Evolutionary conservation across 108 stramenopile species (phyloP).

Genomic region (Licmophora abbreviata): DNA sequence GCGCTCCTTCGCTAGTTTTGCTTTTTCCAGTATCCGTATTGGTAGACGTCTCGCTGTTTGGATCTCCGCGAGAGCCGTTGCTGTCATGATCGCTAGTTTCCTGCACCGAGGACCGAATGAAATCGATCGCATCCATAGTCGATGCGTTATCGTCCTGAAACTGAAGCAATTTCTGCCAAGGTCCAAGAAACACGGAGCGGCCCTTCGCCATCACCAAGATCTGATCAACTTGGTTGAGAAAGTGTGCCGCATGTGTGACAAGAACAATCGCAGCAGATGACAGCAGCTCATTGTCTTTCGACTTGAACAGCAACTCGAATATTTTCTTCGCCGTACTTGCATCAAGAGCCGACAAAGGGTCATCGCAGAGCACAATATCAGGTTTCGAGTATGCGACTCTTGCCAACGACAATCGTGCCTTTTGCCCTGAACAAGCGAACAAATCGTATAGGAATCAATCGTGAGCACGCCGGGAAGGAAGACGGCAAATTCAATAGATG

Average conservation of each 20-base stretch:
- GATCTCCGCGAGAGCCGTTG: not conserved
- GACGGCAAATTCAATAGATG: not conserved
- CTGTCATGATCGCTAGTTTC: slow-evolving; percentile 30
- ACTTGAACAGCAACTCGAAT: slow-evolving; percentile 67
- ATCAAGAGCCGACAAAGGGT: slow-evolving; percentile 91
- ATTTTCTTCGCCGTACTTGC: slow-evolving; percentile 66
- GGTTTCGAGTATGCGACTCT: slow-evolving; percentile 79
- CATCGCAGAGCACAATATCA: slow-evolving; percentile 75
- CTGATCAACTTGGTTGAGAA: slow-evolving; percentile 60
- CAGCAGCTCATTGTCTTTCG: slow-evolving; percentile 29
- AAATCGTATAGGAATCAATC: not conserved
- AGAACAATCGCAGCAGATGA: slow-evolving; percentile 57
- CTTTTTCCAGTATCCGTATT: not conserved
- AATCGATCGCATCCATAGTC: slow-evolving; percentile 54
- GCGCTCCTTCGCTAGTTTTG: slow-evolving; percentile 8
- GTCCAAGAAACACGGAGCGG: slow-evolving; percentile 49
- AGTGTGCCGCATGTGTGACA: slow-evolving; percentile 87
- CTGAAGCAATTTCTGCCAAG: slow-evolving; percentile 55
- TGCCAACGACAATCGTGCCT: slow-evolving; percentile 68
- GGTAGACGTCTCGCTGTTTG: not conserved
- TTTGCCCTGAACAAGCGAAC: too few species aligned
- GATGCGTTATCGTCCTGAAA: slow-evolving; percentile 34
- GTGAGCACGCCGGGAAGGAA: too few species aligned
- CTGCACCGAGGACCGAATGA: slow-evolving; percentile 63
- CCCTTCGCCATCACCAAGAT: slow-evolving; percentile 74